Base-by-base conservation (phyloP, 2,329 filamentous ascomycete genomes). In the Dendrostoma leiphaemia region DNA sequence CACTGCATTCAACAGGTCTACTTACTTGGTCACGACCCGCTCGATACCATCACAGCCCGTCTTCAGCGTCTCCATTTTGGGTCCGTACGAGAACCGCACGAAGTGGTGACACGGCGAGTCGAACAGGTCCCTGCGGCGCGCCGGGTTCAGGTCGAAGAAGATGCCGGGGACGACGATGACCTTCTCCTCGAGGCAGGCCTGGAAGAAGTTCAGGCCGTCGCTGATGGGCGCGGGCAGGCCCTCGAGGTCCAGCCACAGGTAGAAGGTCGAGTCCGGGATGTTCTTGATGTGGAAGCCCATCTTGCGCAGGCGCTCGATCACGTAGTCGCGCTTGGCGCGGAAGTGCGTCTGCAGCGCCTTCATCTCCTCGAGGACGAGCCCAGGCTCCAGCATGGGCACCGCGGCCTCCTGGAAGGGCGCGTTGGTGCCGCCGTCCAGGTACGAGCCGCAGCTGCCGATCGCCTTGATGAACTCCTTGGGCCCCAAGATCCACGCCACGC, bases 81-180 rank as follows among this genome's bases (percentile, higher is more conserved):
- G 91, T 0, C 91, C 91, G 67, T 94, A 96, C 53, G 87, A 91
- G 63, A 95, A 81, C 49, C 91, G 82, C 26, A 95, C 89, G 69
- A 93, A 95, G 74, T 94, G 88, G 73, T 97, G 93, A 73, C 93
- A 97, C 56, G 93, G 93, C 62, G 85, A 90, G 74, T 97, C 93
- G 62, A 97, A 97, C 62, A 97, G 73, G 71, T 97, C 93, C 68
- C 93, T 82, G 61, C 93, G 82, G 70, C 91, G 88, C 32, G 89
- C 88, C 4, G 93, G 93, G 75, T 97, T 97, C 60, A 97, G 74
- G 66, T 97, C 93, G 70, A 97, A 97, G 81, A 97, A 97, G 71
- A 97, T 97, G 57, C 93, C 93, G 0, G 93, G 93, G 4, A 97
- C 93, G 17, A 97, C 91, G 66, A 97, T 97, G 62, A 95, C 90